Percentiles rank a stretch among this genome's conserved stretches.
Conservation (phyloP, 345 rosid species). For the Trapa bicornis region DNA sequence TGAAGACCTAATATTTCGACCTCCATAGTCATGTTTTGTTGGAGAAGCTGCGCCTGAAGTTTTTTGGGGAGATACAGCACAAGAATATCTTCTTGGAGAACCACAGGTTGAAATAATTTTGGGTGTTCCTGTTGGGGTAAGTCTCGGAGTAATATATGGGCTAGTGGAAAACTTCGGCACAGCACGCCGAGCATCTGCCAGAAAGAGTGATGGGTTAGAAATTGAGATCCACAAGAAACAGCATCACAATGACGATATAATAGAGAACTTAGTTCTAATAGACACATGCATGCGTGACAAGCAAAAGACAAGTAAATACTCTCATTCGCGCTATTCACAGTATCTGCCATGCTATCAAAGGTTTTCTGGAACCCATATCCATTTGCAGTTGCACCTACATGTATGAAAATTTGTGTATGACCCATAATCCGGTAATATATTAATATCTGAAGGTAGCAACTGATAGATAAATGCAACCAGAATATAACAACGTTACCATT, state of each 20-base stretch:
- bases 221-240: background rate
- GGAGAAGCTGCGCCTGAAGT: constrained; percentile 66
- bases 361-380: constrained; percentile 25
- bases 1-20: constrained; percentile 33
- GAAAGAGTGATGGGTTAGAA: constrained; percentile 7
- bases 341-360: constrained; percentile 25
- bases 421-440: background rate
- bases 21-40: constrained; percentile 38
- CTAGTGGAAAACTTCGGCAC: constrained; percentile 52
- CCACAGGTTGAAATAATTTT: constrained; percentile 46
- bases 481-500: constrained; percentile 26
- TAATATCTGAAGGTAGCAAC: background rate
- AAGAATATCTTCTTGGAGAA: constrained; percentile 66
- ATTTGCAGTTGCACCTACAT: constrained; percentile 40
- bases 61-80: constrained; percentile 52
- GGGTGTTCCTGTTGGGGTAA: constrained; percentile 78
- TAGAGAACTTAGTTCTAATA: background rate
- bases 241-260: background rate
- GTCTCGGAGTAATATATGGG: constrained; percentile 71
- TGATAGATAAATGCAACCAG: background rate
- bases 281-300: background rate
- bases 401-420: background rate
- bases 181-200: constrained; percentile 36
- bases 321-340: constrained; percentile 31
- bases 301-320: constrained; percentile 27